A percentile compares a stretch with the other conserved stretches of the same genome.
phyloP scores from a whole-genome alignment of 2,329 filamentous ascomycete species.

The Clonostachys sp. region DNA sequence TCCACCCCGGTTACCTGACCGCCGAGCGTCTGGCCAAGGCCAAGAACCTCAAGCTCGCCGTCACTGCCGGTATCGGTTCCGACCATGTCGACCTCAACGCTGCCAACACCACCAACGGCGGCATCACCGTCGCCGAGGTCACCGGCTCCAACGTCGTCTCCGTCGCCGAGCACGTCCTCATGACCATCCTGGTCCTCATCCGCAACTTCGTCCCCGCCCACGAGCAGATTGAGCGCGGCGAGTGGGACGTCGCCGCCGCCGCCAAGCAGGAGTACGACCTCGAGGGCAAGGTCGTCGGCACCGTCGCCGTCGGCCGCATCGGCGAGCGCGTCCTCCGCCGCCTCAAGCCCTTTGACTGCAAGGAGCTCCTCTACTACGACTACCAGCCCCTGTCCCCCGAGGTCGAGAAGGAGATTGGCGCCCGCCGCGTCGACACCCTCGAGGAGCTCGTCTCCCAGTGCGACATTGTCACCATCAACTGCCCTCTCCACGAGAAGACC shows the following conservation, averaged over 20 bases:
- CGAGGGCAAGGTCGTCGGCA: conserved; percentile 95
- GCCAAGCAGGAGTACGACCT: conserved; percentile 99
- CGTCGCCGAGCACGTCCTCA: conserved; percentile 97
- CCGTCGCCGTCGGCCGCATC: conserved; percentile 94
- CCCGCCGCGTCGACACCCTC: conserved; percentile 79
- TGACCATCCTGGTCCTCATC: conserved; percentile 94
- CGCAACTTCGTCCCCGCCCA: conserved; percentile 99
- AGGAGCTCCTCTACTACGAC: conserved; percentile 98
- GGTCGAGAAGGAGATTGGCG: conserved; percentile 92
- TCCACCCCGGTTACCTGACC: conserved; percentile 97
- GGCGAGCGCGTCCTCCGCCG: conserved; percentile 95
- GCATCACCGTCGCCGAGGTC: conserved; percentile 94
- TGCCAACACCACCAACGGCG: conserved; percentile 97
- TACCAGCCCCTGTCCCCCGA: conserved; percentile 90
- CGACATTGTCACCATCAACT: conserved; percentile 99
- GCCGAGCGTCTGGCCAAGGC: conserved; percentile 94
- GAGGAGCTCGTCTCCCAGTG: conserved; percentile 94
- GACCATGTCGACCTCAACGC: conserved; percentile 97
- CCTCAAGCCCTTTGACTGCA: conserved; percentile 97
- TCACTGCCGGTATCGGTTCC: conserved; percentile 96
- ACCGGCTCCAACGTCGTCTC: conserved; percentile 98
- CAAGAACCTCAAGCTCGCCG: conserved; percentile 96
- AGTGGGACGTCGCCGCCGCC: conserved; percentile 93
- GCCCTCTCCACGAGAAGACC: conserved; percentile 97
- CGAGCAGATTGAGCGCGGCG: conserved; percentile 82